A percentile compares a stretch with the other conserved stretches of the same genome.
Conservation (phyloP, 2,329 filamentous ascomycete genomes). For the Colletotrichum aenigma region DNA sequence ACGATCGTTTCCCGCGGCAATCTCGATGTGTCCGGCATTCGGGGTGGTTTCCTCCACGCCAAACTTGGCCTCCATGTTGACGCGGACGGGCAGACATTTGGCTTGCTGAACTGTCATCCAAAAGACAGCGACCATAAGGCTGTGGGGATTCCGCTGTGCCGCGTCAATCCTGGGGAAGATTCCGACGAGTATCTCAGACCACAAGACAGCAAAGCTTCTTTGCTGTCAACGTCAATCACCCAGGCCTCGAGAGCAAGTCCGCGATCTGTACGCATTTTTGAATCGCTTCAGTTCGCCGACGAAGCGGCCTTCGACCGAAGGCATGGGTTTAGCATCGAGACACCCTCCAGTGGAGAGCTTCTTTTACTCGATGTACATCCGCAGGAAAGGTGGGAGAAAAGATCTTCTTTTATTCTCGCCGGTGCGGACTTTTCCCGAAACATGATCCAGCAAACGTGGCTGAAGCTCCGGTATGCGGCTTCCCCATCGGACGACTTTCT, state of each 20-base stretch:
- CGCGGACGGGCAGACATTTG: neutral
- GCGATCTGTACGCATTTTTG: neutral
- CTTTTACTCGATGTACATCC: neutral
- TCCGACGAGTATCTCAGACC: neutral
- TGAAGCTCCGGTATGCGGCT: too few relatives aligned
- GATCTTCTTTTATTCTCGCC: neutral
- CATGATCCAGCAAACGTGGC: too few relatives aligned
- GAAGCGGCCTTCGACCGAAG: neutral
- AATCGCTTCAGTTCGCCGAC: neutral
- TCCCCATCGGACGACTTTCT: too few relatives aligned
- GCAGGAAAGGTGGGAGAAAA: neutral
- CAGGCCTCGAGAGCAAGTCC: accelerated
- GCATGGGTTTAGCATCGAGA: neutral
- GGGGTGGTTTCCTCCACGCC: neutral
- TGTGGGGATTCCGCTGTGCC: neutral
- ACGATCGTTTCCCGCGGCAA: neutral
- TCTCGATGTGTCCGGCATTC: neutral
- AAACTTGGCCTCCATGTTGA: neutral
- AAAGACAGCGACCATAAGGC: neutral
- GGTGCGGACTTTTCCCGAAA: too few relatives aligned
- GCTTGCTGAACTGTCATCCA: neutral
- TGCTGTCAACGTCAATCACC: neutral
- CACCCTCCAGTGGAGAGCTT: neutral
- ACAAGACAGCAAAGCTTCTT: neutral
- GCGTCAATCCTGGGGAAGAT: neutral